phyloP scores from a whole-genome alignment of 331 rosid species.

The Cydonia oblonga region DNA sequence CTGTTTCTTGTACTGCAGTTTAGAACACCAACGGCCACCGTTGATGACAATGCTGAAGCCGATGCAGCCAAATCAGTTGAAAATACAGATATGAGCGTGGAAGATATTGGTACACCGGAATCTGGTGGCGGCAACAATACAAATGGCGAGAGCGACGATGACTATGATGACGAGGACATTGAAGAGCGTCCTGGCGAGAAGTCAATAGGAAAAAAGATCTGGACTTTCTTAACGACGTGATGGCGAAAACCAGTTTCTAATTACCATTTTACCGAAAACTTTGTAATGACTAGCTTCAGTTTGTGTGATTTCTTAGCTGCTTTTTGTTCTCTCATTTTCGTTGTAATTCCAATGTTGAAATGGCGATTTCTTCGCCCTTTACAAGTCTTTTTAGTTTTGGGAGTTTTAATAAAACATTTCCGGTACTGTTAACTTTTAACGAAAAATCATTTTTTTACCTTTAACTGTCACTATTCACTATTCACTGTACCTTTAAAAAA shows the following conservation, averaged over 20 bases:
- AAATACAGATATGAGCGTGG: constrained; percentile 14
- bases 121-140: constrained; percentile 30
- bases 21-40: constrained; percentile 25
- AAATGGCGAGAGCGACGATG: constrained; percentile 29
- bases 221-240: constrained; percentile 76
- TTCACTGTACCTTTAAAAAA: too few relatives aligned
- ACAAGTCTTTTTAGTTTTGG: too few relatives aligned
- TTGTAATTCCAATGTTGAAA: background rate
- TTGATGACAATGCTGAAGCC: constrained; percentile 28
- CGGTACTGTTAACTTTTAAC: too few relatives aligned
- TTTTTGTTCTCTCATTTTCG: background rate
- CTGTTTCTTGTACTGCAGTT: constrained; percentile 32
- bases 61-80: constrained; percentile 29
- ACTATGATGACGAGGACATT: constrained; percentile 16
- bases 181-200: constrained; percentile 30
- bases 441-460: too few relatives aligned
- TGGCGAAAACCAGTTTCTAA: background rate
- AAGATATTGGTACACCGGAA: constrained; percentile 31
- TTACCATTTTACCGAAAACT: background rate
- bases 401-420: too few relatives aligned
- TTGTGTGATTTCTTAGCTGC: background rate
- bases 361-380: background rate
- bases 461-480: too few relatives aligned
- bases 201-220: constrained; percentile 59
- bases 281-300: constrained; percentile 4